Percentiles rank a stretch among this genome's conserved stretches.
These are phyloP conservation scores for Cyphellophora attinorum DNA, from an alignment of 2,329 filamentous ascomycete genomes.

Conservation along the genomic window DNA sequence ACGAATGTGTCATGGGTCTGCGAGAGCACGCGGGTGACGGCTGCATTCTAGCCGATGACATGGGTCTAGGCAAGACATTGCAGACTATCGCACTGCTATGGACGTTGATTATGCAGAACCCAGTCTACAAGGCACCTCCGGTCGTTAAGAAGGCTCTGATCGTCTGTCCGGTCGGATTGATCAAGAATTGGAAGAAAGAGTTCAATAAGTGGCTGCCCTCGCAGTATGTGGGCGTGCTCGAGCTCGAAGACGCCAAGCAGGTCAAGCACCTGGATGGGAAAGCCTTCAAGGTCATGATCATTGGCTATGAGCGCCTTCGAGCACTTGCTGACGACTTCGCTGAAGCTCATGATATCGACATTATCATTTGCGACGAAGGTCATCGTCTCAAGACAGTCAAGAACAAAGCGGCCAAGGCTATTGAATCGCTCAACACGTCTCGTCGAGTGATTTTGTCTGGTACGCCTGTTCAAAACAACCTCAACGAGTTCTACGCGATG, in stretches of 20 bases:
- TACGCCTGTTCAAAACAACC: slow-evolving; percentile 59
- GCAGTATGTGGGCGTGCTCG: slow-evolving; percentile 59
- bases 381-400: slow-evolving; percentile 59
- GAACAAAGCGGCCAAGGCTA: slow-evolving; percentile 58
- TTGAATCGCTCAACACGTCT: slow-evolving; percentile 53
- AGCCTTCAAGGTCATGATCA: slow-evolving; percentile 61
- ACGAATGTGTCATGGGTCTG: slow-evolving; percentile 69
- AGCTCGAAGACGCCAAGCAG: slow-evolving; percentile 51
- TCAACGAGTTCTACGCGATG: slow-evolving; percentile 58
- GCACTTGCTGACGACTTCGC: slow-evolving; percentile 56
- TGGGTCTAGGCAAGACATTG: slow-evolving; percentile 65
- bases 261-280: slow-evolving; percentile 59
- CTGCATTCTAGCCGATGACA: slow-evolving; percentile 64
- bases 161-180: slow-evolving; percentile 62
- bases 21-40: slow-evolving; percentile 56
- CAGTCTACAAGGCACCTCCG: slow-evolving; percentile 45
- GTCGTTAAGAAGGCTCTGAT: slow-evolving; percentile 63
- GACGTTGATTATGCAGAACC: slow-evolving; percentile 65
- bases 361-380: slow-evolving; percentile 61
- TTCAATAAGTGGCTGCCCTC: slow-evolving; percentile 66
- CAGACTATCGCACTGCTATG: slow-evolving; percentile 63
- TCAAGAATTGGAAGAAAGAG: slow-evolving; percentile 65
- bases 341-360: slow-evolving; percentile 55
- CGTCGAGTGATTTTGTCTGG: slow-evolving; percentile 56
- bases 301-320: slow-evolving; percentile 62